phyloP scores from a whole-genome alignment of 2,329 filamentous ascomycete species.

The Nemania sp. region DNA sequence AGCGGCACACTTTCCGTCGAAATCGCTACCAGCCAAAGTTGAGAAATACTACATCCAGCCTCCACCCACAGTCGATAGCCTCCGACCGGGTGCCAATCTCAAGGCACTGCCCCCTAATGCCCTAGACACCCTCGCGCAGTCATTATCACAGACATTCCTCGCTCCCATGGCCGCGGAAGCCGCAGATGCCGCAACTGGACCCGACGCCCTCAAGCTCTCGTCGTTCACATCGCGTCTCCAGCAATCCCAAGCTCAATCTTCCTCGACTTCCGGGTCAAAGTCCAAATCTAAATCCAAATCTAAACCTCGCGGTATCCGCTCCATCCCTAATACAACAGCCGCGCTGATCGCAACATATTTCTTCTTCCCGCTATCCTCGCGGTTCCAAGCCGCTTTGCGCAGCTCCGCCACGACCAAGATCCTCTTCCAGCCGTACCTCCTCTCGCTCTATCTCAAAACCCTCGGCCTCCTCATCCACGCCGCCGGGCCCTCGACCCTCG shows the following conservation, averaged over 20 bases:
- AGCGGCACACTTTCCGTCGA: conserved; percentile 72
- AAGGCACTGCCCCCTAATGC: conserved; percentile 59
- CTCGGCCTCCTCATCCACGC: conserved; percentile 82
- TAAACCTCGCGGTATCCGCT: conserved; percentile 46
- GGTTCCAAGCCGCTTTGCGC: conserved; percentile 69
- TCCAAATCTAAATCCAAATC: conserved; percentile 32
- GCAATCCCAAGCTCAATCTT: conserved; percentile 43
- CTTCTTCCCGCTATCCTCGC: conserved; percentile 83
- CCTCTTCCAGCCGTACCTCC: conserved; percentile 73
- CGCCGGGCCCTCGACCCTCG: conserved; percentile 75
- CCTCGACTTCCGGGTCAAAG: no score
- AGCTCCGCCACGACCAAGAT: conserved; percentile 49
- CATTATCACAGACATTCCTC: conserved; percentile 72
- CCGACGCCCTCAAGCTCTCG: conserved; percentile 82
- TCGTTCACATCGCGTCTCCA: conserved; percentile 82
- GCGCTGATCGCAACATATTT: conserved; percentile 74
- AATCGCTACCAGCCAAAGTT: conserved; percentile 72
- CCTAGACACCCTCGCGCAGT: conserved; percentile 68
- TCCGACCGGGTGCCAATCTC: conserved; percentile 44
- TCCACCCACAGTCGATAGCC: conserved; percentile 30
- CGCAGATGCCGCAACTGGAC: conserved; percentile 77
- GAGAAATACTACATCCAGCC: conserved; percentile 67
- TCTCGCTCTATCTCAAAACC: conserved; percentile 83
- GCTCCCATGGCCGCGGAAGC: conserved; percentile 80
- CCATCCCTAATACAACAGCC: conserved; percentile 77